A percentile compares a stretch with the other conserved stretches of the same genome.
phyloP scores from a whole-genome alignment of 2,329 filamentous ascomycete species.

The Xylaria multiplex region DNA sequence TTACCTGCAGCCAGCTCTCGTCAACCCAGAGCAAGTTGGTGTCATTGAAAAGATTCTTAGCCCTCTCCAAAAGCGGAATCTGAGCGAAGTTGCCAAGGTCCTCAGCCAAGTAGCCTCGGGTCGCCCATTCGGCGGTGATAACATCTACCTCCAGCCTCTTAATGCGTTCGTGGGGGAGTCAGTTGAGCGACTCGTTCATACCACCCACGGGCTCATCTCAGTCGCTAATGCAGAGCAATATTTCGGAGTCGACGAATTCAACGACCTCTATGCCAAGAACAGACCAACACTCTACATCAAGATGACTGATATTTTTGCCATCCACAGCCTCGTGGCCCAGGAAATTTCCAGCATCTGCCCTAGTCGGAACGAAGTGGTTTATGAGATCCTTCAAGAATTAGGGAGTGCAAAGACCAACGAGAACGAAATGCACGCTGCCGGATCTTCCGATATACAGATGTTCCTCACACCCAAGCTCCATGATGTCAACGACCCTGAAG shows the following conservation, averaged over 20 bases:
- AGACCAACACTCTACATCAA: constrained; percentile 99
- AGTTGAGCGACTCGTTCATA: constrained; percentile 78
- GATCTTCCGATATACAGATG: constrained; percentile 88
- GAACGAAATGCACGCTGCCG: constrained; percentile 87
- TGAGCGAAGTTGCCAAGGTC: constrained; percentile 91
- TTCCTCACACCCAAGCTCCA: constrained; percentile 90
- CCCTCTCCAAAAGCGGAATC: constrained; percentile 91
- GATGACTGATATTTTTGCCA: constrained; percentile 95
- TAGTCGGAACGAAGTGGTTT: constrained; percentile 83
- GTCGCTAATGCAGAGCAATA: constrained; percentile 88
- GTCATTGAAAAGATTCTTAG: constrained; percentile 90
- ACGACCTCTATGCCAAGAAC: constrained; percentile 94
- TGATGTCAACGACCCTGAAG: constrained; percentile 91
- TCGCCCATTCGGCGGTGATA: constrained; percentile 89
- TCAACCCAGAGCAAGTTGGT: constrained; percentile 91
- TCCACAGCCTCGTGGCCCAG: constrained; percentile 85
- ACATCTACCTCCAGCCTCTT: constrained; percentile 93
- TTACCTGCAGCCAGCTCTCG: constrained; percentile 89
- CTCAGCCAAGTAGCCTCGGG: constrained; percentile 89
- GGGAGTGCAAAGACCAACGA: constrained; percentile 97
- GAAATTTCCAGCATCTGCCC: constrained; percentile 83
- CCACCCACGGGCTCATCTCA: constrained; percentile 80
- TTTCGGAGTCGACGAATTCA: constrained; percentile 99
- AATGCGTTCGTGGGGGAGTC: constrained; percentile 92
- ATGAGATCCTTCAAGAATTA: constrained; percentile 91